Evolutionary conservation across 2,329 filamentous ascomycete genomes (phyloP).

Genomic region (Calonectria henricotiae): DNA sequence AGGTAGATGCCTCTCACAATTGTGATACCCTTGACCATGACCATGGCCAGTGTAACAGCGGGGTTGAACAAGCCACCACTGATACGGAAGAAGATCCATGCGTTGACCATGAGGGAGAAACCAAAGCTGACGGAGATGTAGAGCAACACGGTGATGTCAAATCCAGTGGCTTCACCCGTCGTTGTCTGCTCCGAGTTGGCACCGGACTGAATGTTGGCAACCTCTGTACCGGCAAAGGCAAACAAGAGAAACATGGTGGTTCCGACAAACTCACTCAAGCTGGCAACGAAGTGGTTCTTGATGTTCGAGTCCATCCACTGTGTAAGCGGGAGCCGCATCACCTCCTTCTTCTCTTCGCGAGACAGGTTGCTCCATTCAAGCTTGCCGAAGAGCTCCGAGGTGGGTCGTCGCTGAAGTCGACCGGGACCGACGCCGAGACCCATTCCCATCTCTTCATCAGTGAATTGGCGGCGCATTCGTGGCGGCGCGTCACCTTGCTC

Average conservation of each 20-base stretch:
- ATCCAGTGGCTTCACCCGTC: conserved; percentile 62
- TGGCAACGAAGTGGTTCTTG: conserved; percentile 63
- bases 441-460: conserved; percentile 50
- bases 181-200: conserved; percentile 57
- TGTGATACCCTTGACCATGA: conserved; percentile 66
- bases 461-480: conserved; percentile 37
- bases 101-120: conserved; percentile 65
- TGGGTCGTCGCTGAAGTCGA: conserved; percentile 33
- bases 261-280: conserved; percentile 60
- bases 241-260: conserved; percentile 65
- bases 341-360: conserved; percentile 60
- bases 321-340: conserved; percentile 63
- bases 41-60: conserved; percentile 67
- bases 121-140: conserved; percentile 63
- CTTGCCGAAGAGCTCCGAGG: conserved; percentile 42
- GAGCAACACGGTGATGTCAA: conserved; percentile 61
- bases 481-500: conserved; percentile 36
- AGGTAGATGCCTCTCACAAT: conserved; percentile 64
- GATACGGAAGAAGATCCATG: conserved; percentile 67
- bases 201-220: conserved; percentile 60
- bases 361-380: conserved; percentile 61
- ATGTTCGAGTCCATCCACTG: conserved; percentile 66
- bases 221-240: conserved; percentile 61
- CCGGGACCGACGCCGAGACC: conserved; percentile 4
- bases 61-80: conserved; percentile 60